Percentiles rank a stretch among this genome's conserved stretches.
Conservation (phyloP, 768 basidiomycete species). For the Rhodotorula babjevae region DNA sequence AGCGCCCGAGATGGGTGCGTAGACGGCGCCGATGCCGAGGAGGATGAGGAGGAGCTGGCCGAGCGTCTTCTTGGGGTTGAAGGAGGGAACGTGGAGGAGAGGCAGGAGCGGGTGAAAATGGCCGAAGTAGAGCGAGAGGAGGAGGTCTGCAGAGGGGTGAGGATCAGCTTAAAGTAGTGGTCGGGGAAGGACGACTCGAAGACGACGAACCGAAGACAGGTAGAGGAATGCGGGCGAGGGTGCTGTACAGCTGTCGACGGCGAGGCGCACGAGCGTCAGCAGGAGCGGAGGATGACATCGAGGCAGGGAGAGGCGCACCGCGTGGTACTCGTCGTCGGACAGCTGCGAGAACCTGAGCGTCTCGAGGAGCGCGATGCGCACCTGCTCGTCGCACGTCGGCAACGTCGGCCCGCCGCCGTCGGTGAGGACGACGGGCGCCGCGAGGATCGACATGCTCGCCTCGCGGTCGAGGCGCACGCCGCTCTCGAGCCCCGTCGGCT, state of each 20-base stretch:
- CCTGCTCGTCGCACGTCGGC: background rate
- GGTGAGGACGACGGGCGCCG: too few species aligned
- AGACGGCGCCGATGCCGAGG: constrained; percentile 14
- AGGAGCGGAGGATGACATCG: background rate
- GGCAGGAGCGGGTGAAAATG: constrained; percentile 1
- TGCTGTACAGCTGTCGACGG: background rate
- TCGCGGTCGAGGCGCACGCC: background rate
- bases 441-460: background rate
- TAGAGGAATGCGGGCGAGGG: background rate
- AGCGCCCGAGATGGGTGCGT: background rate
- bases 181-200: too few species aligned
- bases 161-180: background rate
- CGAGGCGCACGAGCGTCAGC: background rate
- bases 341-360: constrained; percentile 2
- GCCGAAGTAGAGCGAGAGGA: background rate
- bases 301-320: background rate
- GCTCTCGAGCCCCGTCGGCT: background rate
- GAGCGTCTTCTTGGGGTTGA: constrained; percentile 3
- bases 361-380: constrained; percentile 9
- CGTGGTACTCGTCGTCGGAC: constrained; percentile 9
- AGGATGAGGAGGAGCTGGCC: constrained; percentile 9
- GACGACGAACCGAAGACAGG: background rate
- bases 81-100: constrained; percentile 1
- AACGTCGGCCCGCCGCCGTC: background rate
- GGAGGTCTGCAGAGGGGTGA: background rate